Evolutionary conservation across 345 rosid species (phyloP).

Genomic region (Eucalyptus guilfoylei): DNA sequence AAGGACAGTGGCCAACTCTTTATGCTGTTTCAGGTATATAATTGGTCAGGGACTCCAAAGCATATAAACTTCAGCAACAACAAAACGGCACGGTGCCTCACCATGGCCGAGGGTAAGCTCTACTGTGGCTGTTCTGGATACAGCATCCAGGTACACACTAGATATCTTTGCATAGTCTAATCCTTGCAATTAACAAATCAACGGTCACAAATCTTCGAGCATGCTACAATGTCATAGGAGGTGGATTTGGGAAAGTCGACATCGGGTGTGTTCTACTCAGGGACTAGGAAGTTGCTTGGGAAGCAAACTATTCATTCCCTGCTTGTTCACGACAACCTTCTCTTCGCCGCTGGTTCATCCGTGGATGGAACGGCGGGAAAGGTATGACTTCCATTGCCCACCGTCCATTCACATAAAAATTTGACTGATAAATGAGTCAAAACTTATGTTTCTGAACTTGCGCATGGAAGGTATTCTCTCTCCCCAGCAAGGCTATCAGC

Average conservation of each 20-base stretch:
- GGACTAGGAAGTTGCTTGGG: slow-evolving; percentile 40
- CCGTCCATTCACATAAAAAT: neutral
- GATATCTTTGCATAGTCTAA: neutral
- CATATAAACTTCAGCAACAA: slow-evolving; percentile 39
- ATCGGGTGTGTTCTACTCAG: slow-evolving; percentile 24
- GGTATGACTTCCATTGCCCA: neutral
- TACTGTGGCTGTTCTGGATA: slow-evolving; percentile 53
- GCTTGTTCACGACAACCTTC: slow-evolving; percentile 13
- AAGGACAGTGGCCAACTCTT: neutral
- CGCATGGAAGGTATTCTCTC: slow-evolving; percentile 26
- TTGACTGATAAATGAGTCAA: neutral
- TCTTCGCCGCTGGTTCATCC: slow-evolving; percentile 36
- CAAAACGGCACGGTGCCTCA: slow-evolving; percentile 35
- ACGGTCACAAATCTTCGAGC: neutral
- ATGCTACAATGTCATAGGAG: slow-evolving; percentile 11
- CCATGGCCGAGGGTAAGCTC: slow-evolving; percentile 30
- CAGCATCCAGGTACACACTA: slow-evolving; percentile 33
- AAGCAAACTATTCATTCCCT: slow-evolving; percentile 39
- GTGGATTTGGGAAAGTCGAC: slow-evolving; percentile 28
- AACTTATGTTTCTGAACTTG: neutral
- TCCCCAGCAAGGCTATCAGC: slow-evolving; percentile 7
- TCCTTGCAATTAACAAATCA: neutral
- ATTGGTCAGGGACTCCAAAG: slow-evolving; percentile 45
- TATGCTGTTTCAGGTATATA: slow-evolving; percentile 27
- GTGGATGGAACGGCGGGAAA: slow-evolving; percentile 51